Base-by-base conservation (phyloP, 306 rosid species). In the Carpinus viminea region DNA sequence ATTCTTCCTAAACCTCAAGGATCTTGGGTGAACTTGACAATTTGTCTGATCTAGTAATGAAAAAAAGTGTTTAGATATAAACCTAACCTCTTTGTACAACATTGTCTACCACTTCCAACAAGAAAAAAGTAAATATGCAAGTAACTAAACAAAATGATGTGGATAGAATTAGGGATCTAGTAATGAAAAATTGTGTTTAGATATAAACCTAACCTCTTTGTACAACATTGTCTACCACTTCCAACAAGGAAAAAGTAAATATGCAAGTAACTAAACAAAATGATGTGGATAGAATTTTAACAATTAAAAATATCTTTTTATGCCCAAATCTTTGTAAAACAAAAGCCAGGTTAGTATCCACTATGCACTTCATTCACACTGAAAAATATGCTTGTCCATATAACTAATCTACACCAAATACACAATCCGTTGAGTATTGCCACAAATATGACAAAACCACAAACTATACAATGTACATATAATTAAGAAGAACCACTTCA, bases 1-100 rank as follows among this genome's bases (percentile, higher is more conserved):
- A 82, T 95, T 92, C 90, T 87, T 95, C 85, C 78, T 86, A 74
- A 92, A 92, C 83, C 76, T 91, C 55, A 92, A 83, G 47, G 88
- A 84, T 86, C 81, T 85, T 72, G 98, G 98, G 80, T 86, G 85
- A 75, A 89, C 80, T 36, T 73, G 87, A 81, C 45, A 73, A 74
- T 91, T 81, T 17, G 74, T 84, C 92, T 88, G 92, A 84, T 89
- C 97, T 89, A 92, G 87, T 78, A 87, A 79, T 62, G 81, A 89
- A 77, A 36, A 76, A 81, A 34, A 78, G 4, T 52, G 73, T 52
- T 93, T 74, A 87, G 87, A 87, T 16, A 79, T 48, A n/a, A 64
- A 82, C 56, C 57, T 50, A 74, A 78, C 53, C 74, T 78, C 52
- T 31, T 8, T 72, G 50, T 71, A 68, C 31, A 61, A 72, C 47